These are phyloP conservation scores for Hymenotorrendiella dingleyae DNA, from an alignment of 2,329 filamentous ascomycete species.

Conservation along the genomic window DNA sequence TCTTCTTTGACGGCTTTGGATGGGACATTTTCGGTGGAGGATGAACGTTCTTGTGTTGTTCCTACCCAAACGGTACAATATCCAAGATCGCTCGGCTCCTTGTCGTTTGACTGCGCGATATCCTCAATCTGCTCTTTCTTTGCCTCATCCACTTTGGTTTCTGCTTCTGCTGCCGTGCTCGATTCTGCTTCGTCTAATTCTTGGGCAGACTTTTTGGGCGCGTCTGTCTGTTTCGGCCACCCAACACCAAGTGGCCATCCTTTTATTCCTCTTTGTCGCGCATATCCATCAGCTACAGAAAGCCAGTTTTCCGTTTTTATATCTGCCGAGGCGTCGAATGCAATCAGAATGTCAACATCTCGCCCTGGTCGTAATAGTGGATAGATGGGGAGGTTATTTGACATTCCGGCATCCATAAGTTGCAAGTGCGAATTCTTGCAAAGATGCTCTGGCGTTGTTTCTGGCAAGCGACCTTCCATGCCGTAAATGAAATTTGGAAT, in stretches of 20 bases:
- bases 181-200: slow-evolving; percentile 64
- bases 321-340: slow-evolving; percentile 88
- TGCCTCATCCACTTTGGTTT: slow-evolving; percentile 58
- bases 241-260: slow-evolving; percentile 95
- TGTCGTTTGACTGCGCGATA: slow-evolving; percentile 24
- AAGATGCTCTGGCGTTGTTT: slow-evolving; percentile 72
- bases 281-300: slow-evolving; percentile 88
- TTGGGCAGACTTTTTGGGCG: slow-evolving; percentile 52
- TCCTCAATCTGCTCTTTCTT: slow-evolving; percentile 39
- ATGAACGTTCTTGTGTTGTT: slow-evolving; percentile 65
- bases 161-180: slow-evolving; percentile 49
- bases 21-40: slow-evolving; percentile 46
- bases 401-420: slow-evolving; percentile 97
- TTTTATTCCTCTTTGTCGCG: slow-evolving; percentile 79
- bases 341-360: slow-evolving; percentile 82
- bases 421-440: slow-evolving; percentile 66
- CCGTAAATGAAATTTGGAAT: slow-evolving; percentile 87
- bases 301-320: slow-evolving; percentile 96
- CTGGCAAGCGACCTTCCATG: slow-evolving; percentile 69
- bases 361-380: slow-evolving; percentile 83
- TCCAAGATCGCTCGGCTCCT: slow-evolving; percentile 58
- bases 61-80: slow-evolving; percentile 97
- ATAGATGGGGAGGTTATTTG: slow-evolving; percentile 95
- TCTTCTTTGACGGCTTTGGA: slow-evolving; percentile 48
- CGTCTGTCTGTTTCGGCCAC: slow-evolving; percentile 66